Evolutionary conservation across 148 eudicot species (phyloP), one percentile per base, ranked within the genome.

Genomic region (Talinum fruticosum): DNA sequence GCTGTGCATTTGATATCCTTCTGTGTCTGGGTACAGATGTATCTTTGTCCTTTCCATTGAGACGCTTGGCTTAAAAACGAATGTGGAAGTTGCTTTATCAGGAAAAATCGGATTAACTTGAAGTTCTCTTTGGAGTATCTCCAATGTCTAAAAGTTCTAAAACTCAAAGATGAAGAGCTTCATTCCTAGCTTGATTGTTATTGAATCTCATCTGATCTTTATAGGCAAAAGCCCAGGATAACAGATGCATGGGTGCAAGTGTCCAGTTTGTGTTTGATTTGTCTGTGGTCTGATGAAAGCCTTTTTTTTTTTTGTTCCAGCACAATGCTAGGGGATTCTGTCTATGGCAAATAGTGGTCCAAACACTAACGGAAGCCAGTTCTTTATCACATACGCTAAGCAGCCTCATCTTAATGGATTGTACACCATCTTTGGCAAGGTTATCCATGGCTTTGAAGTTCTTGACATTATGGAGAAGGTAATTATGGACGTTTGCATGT

Each of bases 391-490:
- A 75, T 96, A 96, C 71, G 97, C 87, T 64, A 93, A 96, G 83
- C 99, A 96, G 71, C 99, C 99, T 51, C 99, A 93, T 91, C 93
- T 96, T 57, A 96, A 96, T 79, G 97, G 97, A 74, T 54, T 87
- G 71, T 96, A 96, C 85, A 96, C 95, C 2, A 86, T 96, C 74
- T 91, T 96, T 74, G 99, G 97, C 74, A 96, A 93, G 83, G 99
- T 93, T 71, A 96, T 96, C 85, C 97, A 93, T 89, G 97, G 99
- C 68, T 96, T 96, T 82, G 97, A 96, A 88, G 94, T 93, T 69
- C 99, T 96, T 77, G 97, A 93, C 85, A 84, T 96, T 16, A 96
- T 96, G 99, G 97, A 96, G 79, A 93, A 96, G 93, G 97, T 96
- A 84, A 67, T 18, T 53, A 59, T 2, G 1, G 61, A 21, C 71